phyloP scores from a whole-genome alignment of 768 basidiomycete genomes.

The Phanerochaete carnosa region DNA sequence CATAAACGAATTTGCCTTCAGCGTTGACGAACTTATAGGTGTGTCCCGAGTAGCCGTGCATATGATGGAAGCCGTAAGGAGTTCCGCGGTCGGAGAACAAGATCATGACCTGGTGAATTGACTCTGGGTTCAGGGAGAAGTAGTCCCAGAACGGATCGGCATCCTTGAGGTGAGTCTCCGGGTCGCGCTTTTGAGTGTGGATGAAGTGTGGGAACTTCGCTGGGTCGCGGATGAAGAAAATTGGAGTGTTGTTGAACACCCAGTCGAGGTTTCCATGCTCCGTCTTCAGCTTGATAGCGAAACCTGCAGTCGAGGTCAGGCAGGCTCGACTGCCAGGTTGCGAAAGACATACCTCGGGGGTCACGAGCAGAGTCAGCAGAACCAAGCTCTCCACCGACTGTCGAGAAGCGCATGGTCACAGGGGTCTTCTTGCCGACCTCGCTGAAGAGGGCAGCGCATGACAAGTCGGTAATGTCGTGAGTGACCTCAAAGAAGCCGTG shows the following conservation, averaged over 20 bases:
- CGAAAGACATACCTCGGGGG: constrained; percentile 46
- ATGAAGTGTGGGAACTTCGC: constrained; percentile 93
- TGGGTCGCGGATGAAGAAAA: constrained; percentile 87
- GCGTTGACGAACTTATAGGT: constrained; percentile 86
- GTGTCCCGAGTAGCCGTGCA: constrained; percentile 95
- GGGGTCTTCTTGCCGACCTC: constrained; percentile 66
- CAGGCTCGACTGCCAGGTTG: background rate
- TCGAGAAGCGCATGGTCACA: constrained; percentile 86
- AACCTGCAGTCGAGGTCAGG: constrained; percentile 43
- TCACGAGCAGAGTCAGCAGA: constrained; percentile 92
- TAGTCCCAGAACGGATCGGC: constrained; percentile 90
- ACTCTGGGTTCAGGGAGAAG: constrained; percentile 83
- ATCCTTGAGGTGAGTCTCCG: constrained; percentile 90
- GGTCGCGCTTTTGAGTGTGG: constrained; percentile 90
- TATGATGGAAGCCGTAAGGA: constrained; percentile 80
- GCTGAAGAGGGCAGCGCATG: constrained; percentile 65
- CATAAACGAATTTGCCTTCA: constrained; percentile 82
- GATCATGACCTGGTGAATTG: constrained; percentile 86
- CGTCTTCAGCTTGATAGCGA: constrained; percentile 86
- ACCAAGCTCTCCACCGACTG: constrained; percentile 86
- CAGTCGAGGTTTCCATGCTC: constrained; percentile 91
- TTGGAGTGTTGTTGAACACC: constrained; percentile 90
- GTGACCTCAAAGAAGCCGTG: constrained; percentile 94
- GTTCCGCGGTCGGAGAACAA: constrained; percentile 95
- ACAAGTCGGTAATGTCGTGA: constrained; percentile 79